phyloP scores from a whole-genome alignment of 306 rosid genomes.

The Castanea sativa region DNA sequence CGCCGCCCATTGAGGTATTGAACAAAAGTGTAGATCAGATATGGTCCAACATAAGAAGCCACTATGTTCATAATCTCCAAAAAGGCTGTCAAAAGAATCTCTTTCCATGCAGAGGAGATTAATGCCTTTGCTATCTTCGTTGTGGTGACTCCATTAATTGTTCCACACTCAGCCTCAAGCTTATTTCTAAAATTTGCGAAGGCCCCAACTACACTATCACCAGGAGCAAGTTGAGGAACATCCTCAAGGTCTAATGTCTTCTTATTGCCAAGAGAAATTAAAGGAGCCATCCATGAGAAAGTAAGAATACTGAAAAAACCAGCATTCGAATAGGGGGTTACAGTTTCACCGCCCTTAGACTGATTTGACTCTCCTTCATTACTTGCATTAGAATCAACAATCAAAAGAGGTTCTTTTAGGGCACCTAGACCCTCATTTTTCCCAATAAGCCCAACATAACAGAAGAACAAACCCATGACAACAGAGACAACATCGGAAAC shows the following conservation, averaged over 20 bases:
- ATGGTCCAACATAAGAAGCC: slow-evolving; percentile 52
- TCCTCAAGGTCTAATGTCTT: slow-evolving; percentile 55
- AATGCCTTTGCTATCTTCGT: slow-evolving; percentile 34
- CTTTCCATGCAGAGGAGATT: slow-evolving; percentile 39
- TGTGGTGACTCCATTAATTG: slow-evolving; percentile 24
- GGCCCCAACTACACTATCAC: slow-evolving; percentile 29
- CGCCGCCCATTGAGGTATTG: slow-evolving; percentile 44
- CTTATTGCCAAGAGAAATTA: slow-evolving; percentile 37
- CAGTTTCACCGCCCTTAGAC: slow-evolving; percentile 25
- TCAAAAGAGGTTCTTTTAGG: slow-evolving; percentile 44
- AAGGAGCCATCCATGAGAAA: slow-evolving; percentile 50
- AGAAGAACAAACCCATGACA: slow-evolving; percentile 35
- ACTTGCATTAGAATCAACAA: slow-evolving; percentile 17
- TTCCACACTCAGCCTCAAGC: slow-evolving; percentile 31
- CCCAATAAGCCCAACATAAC: slow-evolving; percentile 29
- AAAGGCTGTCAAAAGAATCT: slow-evolving; percentile 27
- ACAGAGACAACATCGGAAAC: slow-evolving; percentile 37
- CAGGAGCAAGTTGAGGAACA: slow-evolving; percentile 50
- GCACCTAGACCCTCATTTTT: slow-evolving; percentile 16
- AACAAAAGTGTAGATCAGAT: slow-evolving; percentile 44
- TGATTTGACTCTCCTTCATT: slow-evolving; percentile 9
- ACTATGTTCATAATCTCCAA: slow-evolving; percentile 22
- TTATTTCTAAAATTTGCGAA: slow-evolving; percentile 32
- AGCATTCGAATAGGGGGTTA: slow-evolving; percentile 42
- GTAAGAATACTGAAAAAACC: slow-evolving; percentile 45